These are phyloP conservation scores for Cicer judaicum DNA, from an alignment of 306 rosid genomes.

Conservation along the genomic window DNA sequence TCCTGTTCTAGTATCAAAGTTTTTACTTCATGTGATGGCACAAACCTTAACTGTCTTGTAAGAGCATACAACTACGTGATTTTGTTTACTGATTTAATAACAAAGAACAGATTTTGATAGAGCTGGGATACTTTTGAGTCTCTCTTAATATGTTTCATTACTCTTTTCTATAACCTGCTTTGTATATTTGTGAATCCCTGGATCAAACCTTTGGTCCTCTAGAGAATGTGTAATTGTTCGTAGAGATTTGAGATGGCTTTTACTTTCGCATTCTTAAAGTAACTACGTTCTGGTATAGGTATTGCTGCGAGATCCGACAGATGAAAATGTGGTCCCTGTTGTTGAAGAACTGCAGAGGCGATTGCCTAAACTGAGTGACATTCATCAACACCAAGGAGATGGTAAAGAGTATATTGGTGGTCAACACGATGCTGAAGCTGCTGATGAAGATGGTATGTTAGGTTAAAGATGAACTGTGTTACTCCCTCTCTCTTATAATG, in stretches of 20 bases:
- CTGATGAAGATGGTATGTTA: slow-evolving; percentile 84
- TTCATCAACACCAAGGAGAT: slow-evolving; percentile 46
- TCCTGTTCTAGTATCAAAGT: neutral
- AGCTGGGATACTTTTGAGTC: slow-evolving; percentile 15
- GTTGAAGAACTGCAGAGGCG: slow-evolving; percentile 88
- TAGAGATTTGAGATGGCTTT: slow-evolving; percentile 33
- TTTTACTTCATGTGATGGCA: neutral
- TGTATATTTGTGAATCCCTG: slow-evolving; percentile 19
- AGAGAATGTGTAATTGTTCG: slow-evolving; percentile 9
- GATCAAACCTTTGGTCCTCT: slow-evolving; percentile 19
- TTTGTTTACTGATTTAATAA: slow-evolving; percentile 1
- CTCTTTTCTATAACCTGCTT: slow-evolving; percentile 22
- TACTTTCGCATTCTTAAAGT: slow-evolving; percentile 30
- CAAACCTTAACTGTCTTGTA: slow-evolving; percentile 1
- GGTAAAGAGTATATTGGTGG: slow-evolving; percentile 56
- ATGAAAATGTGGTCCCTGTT: slow-evolving; percentile 83
- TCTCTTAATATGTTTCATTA: slow-evolving; percentile 35
- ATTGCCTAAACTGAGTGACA: slow-evolving; percentile 58
- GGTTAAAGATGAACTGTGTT: slow-evolving; percentile 15
- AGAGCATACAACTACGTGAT: slow-evolving; percentile 6
- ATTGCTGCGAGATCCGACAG: slow-evolving; percentile 81
- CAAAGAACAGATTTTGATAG: neutral
- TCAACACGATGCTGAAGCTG: slow-evolving; percentile 63
- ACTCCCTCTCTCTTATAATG: too few relatives aligned
- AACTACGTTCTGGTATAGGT: slow-evolving; percentile 61